These are phyloP conservation scores for Termitomyces sp. DNA, from an alignment of 768 basidiomycete species.

Conservation along the genomic window DNA sequence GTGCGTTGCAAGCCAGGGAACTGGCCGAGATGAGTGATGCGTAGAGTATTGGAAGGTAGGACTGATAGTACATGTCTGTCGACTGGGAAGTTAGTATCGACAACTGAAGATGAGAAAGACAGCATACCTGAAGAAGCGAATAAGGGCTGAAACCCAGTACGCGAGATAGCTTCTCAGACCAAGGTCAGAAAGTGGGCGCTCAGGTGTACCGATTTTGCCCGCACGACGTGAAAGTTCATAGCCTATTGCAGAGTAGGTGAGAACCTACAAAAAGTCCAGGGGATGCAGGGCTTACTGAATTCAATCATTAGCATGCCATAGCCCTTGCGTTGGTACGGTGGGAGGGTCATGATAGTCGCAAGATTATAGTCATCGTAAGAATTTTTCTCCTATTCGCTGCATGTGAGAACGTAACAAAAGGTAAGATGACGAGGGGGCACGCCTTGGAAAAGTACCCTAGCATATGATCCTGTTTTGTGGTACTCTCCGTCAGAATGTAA, in stretches of 20 bases:
- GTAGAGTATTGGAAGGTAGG: constrained; percentile 49
- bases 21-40: constrained; percentile 39
- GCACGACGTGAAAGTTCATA: constrained; percentile 86
- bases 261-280: background rate
- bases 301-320: constrained; percentile 97
- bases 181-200: constrained; percentile 91
- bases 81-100: background rate
- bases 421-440: background rate
- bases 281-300: constrained; percentile 69
- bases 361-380: constrained; percentile 98
- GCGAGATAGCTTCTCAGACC: constrained; percentile 88
- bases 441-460: constrained; percentile 72
- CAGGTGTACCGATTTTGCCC: constrained; percentile 85
- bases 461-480: constrained; percentile 74
- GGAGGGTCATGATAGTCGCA: constrained; percentile 93
- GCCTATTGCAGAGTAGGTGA: constrained; percentile 41
- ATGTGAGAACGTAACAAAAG: background rate
- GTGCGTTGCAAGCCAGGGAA: constrained; percentile 38
- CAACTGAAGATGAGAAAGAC: background rate
- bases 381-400: constrained; percentile 69
- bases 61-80: constrained; percentile 55
- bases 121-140: constrained; percentile 77
- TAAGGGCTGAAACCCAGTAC: constrained; percentile 79
- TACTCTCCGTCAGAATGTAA: constrained; percentile 87
- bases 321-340: constrained; percentile 86